Base-by-base conservation (phyloP, 169 alveolate species). In the Ichthyophthirius multifiliis region DNA sequence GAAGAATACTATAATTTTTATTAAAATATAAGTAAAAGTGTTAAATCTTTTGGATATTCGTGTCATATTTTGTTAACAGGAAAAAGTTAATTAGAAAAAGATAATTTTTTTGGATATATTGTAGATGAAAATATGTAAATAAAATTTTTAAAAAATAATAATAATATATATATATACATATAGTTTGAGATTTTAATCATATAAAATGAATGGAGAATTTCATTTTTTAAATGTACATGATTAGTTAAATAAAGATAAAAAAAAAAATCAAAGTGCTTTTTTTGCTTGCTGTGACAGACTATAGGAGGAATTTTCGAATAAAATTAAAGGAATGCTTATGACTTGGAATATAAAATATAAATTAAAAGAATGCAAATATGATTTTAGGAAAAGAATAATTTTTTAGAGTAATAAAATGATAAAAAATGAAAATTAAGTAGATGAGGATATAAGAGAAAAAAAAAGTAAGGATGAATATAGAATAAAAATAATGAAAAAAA, bases 171-270 rank as follows among this genome's bases (percentile, higher is more conserved):
- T 27, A 1, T 20, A 15, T 20, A 55, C 10, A 55, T 27, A 20
- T 4, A 55, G 71, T 34, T 7, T 55, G 0, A 55, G 39, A 55
- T 55, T 55, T 55, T 27, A 12, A 16, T 34, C 71, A 0, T 27
- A 16, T n/a, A 55, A 55, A 55, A 55, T 55, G 71, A 55, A 55
- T n/a, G 71, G 71, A 20, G 71, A 55, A 23, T 55, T 55, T 55
- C 71, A 55, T 55, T 55, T 55, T 27, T 27, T 55, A 27, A 55
- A 34, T 4, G 71, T 55, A 6, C 71, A 55, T 27, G 71, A 55
- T 10, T 4, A 55, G 15, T 27, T 20, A 1, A 55, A 55, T 18
- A 55, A 55, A 4, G 31, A 55, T 27, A 55, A 55, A 55, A 55
- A 34, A 1, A 55, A 55, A 27, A 55, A 27, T 27, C 31, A 55